phyloP scores from a whole-genome alignment of 2,329 filamentous ascomycete genomes.

The Myriosclerotinia curreyana region DNA sequence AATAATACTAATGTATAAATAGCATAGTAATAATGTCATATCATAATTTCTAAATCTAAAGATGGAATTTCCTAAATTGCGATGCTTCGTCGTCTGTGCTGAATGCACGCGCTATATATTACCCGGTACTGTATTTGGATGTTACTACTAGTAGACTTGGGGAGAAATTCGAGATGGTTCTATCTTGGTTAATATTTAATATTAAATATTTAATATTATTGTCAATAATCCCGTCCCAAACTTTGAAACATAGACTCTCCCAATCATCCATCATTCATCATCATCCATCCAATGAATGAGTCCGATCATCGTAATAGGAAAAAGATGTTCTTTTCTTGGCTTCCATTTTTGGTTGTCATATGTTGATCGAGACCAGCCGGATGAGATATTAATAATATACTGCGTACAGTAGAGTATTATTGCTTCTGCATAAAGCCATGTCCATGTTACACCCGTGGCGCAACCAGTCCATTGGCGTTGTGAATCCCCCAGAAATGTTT shows the following conservation, averaged over 20 bases:
- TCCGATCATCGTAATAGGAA: neutral
- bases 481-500: constrained; percentile 16
- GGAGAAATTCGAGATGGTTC: constrained; percentile 3
- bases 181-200: too few species aligned
- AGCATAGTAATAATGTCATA: too few species aligned
- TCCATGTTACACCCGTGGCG: constrained; percentile 1
- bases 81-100: constrained; percentile 15
- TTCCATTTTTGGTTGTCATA: neutral
- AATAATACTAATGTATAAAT: too few species aligned
- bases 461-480: neutral
- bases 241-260: constrained; percentile 2
- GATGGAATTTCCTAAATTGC: constrained; percentile 14
- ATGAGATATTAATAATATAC: too few species aligned
- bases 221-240: constrained; percentile 7
- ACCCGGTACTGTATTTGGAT: too few species aligned
- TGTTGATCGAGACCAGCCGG: neutral
- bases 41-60: neutral
- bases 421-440: constrained; percentile 6
- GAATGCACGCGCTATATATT: constrained; percentile 9
- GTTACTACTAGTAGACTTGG: too few species aligned
- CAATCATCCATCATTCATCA: neutral
- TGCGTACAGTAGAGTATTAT: too few species aligned
- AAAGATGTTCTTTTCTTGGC: neutral
- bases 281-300: too few species aligned
- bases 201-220: too few species aligned